Evolutionary conservation across 2,329 filamentous ascomycete genomes (phyloP).

Genomic region (Ophiostoma ips): DNA sequence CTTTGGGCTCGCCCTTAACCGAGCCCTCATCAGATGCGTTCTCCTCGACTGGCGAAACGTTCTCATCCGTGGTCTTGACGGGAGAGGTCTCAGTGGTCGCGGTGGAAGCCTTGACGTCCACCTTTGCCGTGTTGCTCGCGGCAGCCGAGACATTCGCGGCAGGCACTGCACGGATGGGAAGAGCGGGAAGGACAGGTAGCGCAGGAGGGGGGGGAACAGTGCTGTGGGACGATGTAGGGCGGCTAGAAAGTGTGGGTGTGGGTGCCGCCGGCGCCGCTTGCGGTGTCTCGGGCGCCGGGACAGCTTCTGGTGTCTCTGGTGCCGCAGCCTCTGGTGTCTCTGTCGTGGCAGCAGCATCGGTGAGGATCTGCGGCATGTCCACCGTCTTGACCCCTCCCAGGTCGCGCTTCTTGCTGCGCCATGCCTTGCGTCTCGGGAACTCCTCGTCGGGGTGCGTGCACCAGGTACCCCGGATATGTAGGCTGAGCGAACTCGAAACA

Average conservation of each 20-base stretch:
- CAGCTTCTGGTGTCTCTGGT: neutral
- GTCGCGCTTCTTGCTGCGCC: slow-evolving; percentile 28
- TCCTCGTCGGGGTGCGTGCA: slow-evolving; percentile 32
- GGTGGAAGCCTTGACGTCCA: slow-evolving; percentile 1
- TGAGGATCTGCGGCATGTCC: slow-evolving; percentile 18
- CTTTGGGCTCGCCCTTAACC: neutral
- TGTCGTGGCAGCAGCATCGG: neutral
- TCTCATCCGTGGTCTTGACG: neutral
- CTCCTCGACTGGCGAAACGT: neutral
- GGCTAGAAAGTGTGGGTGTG: neutral
- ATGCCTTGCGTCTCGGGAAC: slow-evolving; percentile 34
- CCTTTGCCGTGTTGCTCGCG: neutral
- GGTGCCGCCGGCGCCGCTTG: neutral
- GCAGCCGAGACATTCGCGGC: neutral
- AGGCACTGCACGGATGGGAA: slow-evolving; percentile 22
- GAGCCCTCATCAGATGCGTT: neutral
- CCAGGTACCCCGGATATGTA: neutral
- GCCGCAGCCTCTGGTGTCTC: neutral
- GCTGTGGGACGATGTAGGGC: neutral
- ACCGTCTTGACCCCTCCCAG: slow-evolving; percentile 25
- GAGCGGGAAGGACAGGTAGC: slow-evolving; percentile 32
- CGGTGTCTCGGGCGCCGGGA: no score
- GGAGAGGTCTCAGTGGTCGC: no score
- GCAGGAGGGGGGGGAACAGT: slow-evolving; percentile 14
- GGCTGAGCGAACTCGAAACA: no score